phyloP scores from a whole-genome alignment of 2,329 filamentous ascomycete genomes.

The Metarhizium brunneum region DNA sequence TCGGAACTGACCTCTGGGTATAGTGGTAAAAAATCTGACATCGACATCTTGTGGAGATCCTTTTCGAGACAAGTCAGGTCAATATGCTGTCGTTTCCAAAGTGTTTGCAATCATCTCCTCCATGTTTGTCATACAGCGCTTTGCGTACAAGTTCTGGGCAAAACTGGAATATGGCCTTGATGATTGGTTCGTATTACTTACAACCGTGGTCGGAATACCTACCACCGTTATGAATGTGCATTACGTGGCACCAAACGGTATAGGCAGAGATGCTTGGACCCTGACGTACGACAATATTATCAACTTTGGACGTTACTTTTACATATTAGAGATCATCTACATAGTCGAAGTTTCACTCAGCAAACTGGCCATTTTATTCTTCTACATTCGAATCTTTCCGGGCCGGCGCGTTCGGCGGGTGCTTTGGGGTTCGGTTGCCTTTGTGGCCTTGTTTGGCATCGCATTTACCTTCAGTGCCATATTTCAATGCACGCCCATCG shows the following conservation, averaged over 20 bases:
- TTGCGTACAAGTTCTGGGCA: conserved; percentile 25
- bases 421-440: conserved; percentile 31
- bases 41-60: conserved; percentile 11
- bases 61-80: conserved; percentile 20
- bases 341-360: conserved; percentile 35
- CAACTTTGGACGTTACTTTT: conserved; percentile 33
- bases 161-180: conserved; percentile 27
- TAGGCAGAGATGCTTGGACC: conserved; percentile 44
- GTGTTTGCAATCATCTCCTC: conserved; percentile 24
- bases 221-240: conserved; percentile 19
- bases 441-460: conserved; percentile 29
- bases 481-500: conserved; percentile 43
- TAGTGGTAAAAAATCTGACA: conserved; percentile 18
- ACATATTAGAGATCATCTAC: conserved; percentile 34
- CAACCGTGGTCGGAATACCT: conserved; percentile 19
- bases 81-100: conserved; percentile 24
- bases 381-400: conserved; percentile 48
- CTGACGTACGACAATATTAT: conserved; percentile 31
- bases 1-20: background rate
- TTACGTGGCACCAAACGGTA: conserved; percentile 28
- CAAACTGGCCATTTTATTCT: conserved; percentile 43
- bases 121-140: conserved; percentile 33
- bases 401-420: conserved; percentile 24
- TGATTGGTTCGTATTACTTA: conserved; percentile 25
- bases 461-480: conserved; percentile 32